Base-by-base conservation (phyloP, 2,329 filamentous ascomycete species). In the Colletotrichum graminicola region DNA sequence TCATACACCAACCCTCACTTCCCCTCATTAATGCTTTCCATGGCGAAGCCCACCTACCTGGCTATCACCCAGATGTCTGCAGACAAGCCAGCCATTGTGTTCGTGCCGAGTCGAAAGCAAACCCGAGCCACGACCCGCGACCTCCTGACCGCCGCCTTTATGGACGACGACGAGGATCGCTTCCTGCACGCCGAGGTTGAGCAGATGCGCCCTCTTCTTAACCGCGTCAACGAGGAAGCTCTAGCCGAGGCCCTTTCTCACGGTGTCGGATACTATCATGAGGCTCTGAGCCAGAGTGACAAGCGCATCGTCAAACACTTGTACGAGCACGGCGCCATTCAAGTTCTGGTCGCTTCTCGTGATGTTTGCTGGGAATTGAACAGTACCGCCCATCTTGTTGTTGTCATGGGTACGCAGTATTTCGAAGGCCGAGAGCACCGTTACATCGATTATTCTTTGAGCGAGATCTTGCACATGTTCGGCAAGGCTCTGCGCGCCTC, bases 371-470 rank as follows among this genome's bases (percentile, higher is more conserved):
- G 96, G 95, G 95, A 98, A 82, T 85, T 99, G 64, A 91, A 97
- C 74, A 91, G 91, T 78, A 94, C 90, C 1, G 95, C 95, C 5
- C 95, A 98, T 79, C 86, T 99, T 18, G 95, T 98, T 18, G 89
- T 99, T 59, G 91, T 99, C 41, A 98, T 99, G 95, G 95, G 95
- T 21, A 99, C 97, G 1, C 96, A 99, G 78, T 98, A 95, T 82
- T 99, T 95, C 75, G 96, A 99, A 77, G 96, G 96, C 8, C 92
- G 94, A 62, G 95, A 99, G 82, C 97, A 99, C 80, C 92, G 97
- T 73, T 99, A 99, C 80, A 91, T 98, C 64, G 96, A 99, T 81
- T 99, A 99, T 77, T 93, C 94, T 5, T 90, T 98, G 74, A 95
- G 93, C 77, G 96, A 99, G 79, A 90, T 99, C 21, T 84, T 99